Percentiles rank a stretch among this genome's conserved stretches.
These are phyloP conservation scores for Paraglomus occultum DNA, from an alignment of 192 early-diverging fungal genomes.

Conservation along the genomic window DNA sequence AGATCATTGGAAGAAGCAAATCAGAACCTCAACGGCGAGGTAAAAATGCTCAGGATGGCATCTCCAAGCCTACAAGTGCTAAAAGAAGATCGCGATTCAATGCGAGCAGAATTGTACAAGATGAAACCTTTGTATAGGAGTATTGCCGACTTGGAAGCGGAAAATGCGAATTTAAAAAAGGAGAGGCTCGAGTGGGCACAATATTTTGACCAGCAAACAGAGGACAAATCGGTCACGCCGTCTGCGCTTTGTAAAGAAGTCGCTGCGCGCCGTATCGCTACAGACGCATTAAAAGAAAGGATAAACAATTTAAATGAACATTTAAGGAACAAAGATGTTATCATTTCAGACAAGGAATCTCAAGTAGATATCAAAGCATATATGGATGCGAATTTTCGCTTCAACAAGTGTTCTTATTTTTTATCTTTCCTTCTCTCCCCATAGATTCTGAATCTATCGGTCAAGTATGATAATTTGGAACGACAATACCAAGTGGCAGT, in stretches of 20 bases:
- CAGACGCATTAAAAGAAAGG: conserved; percentile 7
- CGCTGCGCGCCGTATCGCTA: conserved; percentile 1
- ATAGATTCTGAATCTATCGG: neutral
- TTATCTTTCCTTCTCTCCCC: neutral
- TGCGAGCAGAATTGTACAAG: neutral
- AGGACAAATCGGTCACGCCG: conserved; percentile 1
- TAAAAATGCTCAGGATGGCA: neutral
- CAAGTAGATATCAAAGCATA: neutral
- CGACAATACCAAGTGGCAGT: neutral
- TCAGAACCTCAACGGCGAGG: neutral
- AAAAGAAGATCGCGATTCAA: neutral
- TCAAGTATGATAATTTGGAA: neutral
- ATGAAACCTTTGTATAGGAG: neutral
- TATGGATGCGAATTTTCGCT: too few relatives aligned
- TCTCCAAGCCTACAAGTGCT: conserved; percentile 22
- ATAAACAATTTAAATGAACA: neutral
- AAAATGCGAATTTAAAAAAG: conserved; percentile 18
- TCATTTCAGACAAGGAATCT: neutral
- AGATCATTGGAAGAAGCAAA: neutral
- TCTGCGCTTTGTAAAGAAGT: conserved; percentile 17
- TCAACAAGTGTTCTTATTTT: neutral
- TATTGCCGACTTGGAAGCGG: conserved; percentile 16
- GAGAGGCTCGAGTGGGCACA: conserved; percentile 11
- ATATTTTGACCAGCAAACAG: neutral
- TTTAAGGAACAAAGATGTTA: neutral